A percentile compares a stretch with the other conserved stretches of the same genome.
phyloP scores from a whole-genome alignment of 805 yeast genomes.

The Nakazawaea molendinolei region DNA sequence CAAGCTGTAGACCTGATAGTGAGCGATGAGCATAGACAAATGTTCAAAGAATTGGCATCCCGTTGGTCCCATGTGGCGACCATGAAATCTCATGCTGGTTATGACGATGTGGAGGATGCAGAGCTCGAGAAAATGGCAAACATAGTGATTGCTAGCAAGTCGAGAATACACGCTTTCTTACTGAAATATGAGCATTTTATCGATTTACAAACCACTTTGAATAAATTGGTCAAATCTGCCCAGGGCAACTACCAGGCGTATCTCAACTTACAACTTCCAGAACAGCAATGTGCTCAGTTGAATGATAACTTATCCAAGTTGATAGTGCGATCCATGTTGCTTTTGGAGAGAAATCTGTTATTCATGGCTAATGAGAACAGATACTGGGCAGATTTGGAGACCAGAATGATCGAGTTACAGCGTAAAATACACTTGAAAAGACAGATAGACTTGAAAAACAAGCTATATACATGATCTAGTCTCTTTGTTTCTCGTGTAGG shows the following conservation, averaged over 20 bases:
- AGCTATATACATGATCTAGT: too few relatives aligned
- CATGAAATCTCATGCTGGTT: too few relatives aligned
- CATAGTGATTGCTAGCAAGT: neutral
- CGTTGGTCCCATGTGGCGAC: neutral
- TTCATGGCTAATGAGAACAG: slow-evolving; percentile 3
- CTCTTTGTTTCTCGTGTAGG: too few relatives aligned
- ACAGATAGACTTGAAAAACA: neutral
- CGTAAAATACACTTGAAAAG: neutral
- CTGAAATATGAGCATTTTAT: slow-evolving; percentile 1
- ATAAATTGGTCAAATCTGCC: neutral
- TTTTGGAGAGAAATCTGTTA: slow-evolving; percentile 6
- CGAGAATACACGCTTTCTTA: neutral
- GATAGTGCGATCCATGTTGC: slow-evolving; percentile 6
- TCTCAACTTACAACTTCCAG: neutral
- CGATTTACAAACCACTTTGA: neutral
- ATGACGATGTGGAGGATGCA: neutral
- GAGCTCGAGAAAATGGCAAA: neutral
- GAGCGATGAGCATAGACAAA: too few relatives aligned
- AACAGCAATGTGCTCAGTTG: neutral
- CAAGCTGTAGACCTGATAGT: too few relatives aligned
- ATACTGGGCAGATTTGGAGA: slow-evolving; percentile 1
- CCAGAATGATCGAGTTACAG: neutral
- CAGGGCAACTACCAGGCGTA: neutral
- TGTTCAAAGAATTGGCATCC: too few relatives aligned
- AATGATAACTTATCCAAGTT: slow-evolving; percentile 1